These are phyloP conservation scores for Microstroma glucosiphilum DNA, from an alignment of 1,284 basidiomycete genomes.

Conservation along the genomic window DNA sequence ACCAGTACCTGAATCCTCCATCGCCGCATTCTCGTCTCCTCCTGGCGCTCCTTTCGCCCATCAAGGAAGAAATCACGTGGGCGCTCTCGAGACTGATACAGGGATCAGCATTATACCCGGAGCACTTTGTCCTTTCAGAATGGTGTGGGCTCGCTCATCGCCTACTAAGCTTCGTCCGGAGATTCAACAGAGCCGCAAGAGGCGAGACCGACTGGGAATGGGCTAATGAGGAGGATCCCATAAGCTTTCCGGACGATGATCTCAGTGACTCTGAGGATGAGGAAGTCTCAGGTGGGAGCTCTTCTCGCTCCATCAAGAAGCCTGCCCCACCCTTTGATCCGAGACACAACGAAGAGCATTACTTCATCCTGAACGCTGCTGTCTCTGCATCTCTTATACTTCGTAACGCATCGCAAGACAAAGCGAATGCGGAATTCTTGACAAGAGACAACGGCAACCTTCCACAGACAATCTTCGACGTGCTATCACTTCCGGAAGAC, in stretches of 20 bases:
- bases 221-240: neutral
- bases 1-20: neutral
- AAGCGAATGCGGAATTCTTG: neutral
- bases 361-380: conserved; percentile 8
- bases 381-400: conserved; percentile 2
- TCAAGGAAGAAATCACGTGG: conserved; percentile 2
- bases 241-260: neutral
- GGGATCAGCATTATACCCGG: neutral
- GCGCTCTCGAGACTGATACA: conserved; percentile 3
- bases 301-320: neutral
- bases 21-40: neutral
- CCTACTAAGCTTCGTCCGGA: neutral
- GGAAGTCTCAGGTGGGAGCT: neutral
- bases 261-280: neutral
- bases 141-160: conserved; percentile 5
- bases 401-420: neutral
- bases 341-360: neutral
- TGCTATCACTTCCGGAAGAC: neutral
- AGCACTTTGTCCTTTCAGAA: conserved; percentile 4
- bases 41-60: neutral
- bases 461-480: neutral
- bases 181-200: conserved; percentile 5
- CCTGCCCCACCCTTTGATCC: neutral
- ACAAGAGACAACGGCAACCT: neutral
- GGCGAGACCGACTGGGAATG: neutral